phyloP scores from a whole-genome alignment of 352 stramenopile species.

The Globisporangium paddicum region DNA sequence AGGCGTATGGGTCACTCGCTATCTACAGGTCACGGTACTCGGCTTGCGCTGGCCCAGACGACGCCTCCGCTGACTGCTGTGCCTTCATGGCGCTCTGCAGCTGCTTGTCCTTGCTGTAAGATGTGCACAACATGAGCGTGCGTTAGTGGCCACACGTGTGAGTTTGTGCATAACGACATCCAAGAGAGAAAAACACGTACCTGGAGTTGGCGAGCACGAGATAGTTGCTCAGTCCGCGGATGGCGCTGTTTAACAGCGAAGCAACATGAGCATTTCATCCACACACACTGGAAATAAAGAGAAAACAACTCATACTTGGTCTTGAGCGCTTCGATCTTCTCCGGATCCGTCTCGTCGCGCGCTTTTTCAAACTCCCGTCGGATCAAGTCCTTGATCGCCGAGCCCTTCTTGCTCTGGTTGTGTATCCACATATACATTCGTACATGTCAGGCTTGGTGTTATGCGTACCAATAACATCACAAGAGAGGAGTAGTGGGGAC shows the following conservation, averaged over 20 bases:
- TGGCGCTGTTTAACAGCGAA: slow-evolving; percentile 30
- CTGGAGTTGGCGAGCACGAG: slow-evolving; percentile 84
- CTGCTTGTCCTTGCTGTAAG: slow-evolving; percentile 80
- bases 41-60: slow-evolving; percentile 48
- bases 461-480: neutral
- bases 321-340: slow-evolving; percentile 82
- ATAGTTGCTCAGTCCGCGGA: slow-evolving; percentile 86
- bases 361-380: slow-evolving; percentile 81
- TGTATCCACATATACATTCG: neutral
- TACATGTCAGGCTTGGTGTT: neutral
- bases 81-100: slow-evolving; percentile 77
- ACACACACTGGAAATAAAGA: neutral
- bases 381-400: slow-evolving; percentile 67
- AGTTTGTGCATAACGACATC: neutral
- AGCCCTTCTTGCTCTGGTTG: slow-evolving; percentile 75
- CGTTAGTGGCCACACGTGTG: neutral
- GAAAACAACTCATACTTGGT: slow-evolving; percentile 52
- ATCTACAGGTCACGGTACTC: slow-evolving; percentile 75
- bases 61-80: slow-evolving; percentile 24
- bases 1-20: neutral
- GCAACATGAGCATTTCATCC: neutral
- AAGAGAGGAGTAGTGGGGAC: slow-evolving; percentile 7
- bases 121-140: neutral
- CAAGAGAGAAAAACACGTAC: slow-evolving; percentile 19
- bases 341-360: slow-evolving; percentile 64